Conservation (phyloP, 2,329 filamentous ascomycete genomes). For the Sporothrix variecibatus region DNA sequence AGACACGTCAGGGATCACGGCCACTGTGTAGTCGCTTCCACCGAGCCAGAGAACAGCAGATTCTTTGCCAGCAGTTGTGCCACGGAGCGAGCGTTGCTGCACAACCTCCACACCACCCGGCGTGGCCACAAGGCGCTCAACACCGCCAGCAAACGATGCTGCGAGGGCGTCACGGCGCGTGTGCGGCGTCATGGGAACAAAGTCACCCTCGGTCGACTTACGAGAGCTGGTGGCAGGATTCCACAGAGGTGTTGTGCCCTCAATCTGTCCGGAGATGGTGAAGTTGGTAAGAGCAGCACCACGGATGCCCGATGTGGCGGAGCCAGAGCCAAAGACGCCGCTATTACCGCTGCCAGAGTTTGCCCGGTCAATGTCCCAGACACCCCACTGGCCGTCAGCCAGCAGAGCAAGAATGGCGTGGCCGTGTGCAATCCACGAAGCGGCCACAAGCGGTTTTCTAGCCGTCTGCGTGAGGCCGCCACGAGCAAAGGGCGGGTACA, state of each 20-base stretch:
- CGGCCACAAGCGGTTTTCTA: slow-evolving; percentile 63
- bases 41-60: slow-evolving; percentile 60
- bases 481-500: slow-evolving; percentile 59
- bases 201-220: slow-evolving; percentile 48
- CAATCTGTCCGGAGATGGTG: slow-evolving; percentile 59
- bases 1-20: slow-evolving; percentile 56
- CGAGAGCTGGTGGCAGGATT: slow-evolving; percentile 41
- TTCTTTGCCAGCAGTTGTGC: slow-evolving; percentile 53
- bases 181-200: slow-evolving; percentile 66
- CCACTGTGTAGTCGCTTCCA: slow-evolving; percentile 55
- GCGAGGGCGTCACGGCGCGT: slow-evolving; percentile 57
- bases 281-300: slow-evolving; percentile 62
- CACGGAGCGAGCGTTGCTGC: slow-evolving; percentile 45
- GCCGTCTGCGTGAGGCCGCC: slow-evolving; percentile 45
- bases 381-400: slow-evolving; percentile 66
- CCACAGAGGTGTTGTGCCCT: slow-evolving; percentile 60
- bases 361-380: slow-evolving; percentile 66
- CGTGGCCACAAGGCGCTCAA: slow-evolving; percentile 55
- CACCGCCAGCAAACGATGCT: slow-evolving; percentile 46
- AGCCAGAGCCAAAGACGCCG: slow-evolving; percentile 45
- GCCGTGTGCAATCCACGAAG: slow-evolving; percentile 63
- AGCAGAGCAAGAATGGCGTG: slow-evolving; percentile 60
- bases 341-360: slow-evolving; percentile 38
- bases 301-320: slow-evolving; percentile 53
- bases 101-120: slow-evolving; percentile 56